Percentiles rank a stretch among this genome's conserved stretches.
Evolutionary conservation across 2,329 filamentous ascomycete species (phyloP).

Genomic region (Colletotrichum phormii): DNA sequence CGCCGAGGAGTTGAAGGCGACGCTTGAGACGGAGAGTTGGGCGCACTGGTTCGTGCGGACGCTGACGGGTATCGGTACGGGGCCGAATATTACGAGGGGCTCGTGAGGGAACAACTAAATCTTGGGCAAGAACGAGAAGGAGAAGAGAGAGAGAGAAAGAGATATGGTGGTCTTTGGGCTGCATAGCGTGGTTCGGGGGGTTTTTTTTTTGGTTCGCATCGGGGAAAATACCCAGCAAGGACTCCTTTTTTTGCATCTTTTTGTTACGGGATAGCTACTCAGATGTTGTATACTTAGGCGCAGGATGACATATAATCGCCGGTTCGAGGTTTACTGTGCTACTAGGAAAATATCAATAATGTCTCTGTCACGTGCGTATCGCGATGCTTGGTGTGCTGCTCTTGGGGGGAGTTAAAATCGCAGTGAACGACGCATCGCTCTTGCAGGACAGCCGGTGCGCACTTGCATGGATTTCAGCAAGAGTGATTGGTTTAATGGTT

Average conservation of each 20-base stretch:
- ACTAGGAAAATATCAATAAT: neutral
- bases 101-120: neutral
- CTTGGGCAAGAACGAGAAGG: neutral
- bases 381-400: neutral
- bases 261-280: neutral
- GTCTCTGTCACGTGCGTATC: neutral
- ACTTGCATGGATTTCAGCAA: neutral
- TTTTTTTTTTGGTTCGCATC: slow-evolving; percentile 2
- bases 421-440: neutral
- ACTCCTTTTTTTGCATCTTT: slow-evolving; percentile 7
- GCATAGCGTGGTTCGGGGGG: slow-evolving; percentile 30
- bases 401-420: neutral
- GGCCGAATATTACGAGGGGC: slow-evolving; percentile 64
- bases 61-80: slow-evolving; percentile 69
- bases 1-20: slow-evolving; percentile 70
- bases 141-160: neutral
- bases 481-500: too few relatives aligned
- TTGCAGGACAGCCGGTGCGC: too few relatives aligned
- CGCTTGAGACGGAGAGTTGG: slow-evolving; percentile 74
- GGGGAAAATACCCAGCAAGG: slow-evolving; percentile 26
- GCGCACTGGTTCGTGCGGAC: slow-evolving; percentile 73
- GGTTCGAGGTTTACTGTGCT: neutral
- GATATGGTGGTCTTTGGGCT: slow-evolving; percentile 8
- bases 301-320: neutral
- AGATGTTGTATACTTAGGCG: neutral